Percentiles rank a stretch among this genome's conserved stretches.
Evolutionary conservation across 768 basidiomycete species (phyloP).

Genomic region (Lactarius hatsudake): DNA sequence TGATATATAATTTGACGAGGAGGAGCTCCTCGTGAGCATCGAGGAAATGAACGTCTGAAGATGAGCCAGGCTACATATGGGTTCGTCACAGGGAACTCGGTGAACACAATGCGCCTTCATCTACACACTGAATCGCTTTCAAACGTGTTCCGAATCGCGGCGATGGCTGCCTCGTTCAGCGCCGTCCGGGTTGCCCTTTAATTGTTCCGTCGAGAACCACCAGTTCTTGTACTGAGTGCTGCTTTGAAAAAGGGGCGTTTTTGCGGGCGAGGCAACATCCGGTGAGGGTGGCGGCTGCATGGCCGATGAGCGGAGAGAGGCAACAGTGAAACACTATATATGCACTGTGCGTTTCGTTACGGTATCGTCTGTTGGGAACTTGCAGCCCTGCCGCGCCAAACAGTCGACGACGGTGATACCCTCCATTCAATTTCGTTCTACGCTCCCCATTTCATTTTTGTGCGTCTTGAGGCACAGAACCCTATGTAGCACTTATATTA

Average conservation of each 20-base stretch:
- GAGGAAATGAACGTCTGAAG: constrained; percentile 69
- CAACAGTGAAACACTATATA: neutral
- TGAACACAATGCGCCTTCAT: neutral
- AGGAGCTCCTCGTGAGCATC: constrained; percentile 79
- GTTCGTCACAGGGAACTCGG: neutral
- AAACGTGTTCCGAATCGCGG: constrained; percentile 71
- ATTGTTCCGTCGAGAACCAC: constrained; percentile 74
- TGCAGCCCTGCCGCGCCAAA: too few species aligned
- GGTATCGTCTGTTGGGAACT: neutral
- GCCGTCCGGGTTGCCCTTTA: constrained; percentile 57
- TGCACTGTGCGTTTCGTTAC: neutral
- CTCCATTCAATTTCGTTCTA: too few species aligned
- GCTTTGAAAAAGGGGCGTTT: constrained; percentile 60
- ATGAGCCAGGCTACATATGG: constrained; percentile 60
- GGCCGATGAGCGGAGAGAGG: neutral
- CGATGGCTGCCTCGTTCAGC: constrained; percentile 74
- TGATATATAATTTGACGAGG: constrained; percentile 85
- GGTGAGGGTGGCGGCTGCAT: constrained; percentile 20
- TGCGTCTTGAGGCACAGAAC: too few species aligned
- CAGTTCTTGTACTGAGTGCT: constrained; percentile 86
- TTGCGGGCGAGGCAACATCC: constrained; percentile 28
- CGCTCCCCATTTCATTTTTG: too few species aligned
- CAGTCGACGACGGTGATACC: too few species aligned
- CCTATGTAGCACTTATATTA: too few species aligned
- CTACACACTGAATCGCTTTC: constrained; percentile 71